These are phyloP conservation scores for Penicillium taxi DNA, from an alignment of 495 filamentous ascomycete genomes.

Conservation along the genomic window DNA sequence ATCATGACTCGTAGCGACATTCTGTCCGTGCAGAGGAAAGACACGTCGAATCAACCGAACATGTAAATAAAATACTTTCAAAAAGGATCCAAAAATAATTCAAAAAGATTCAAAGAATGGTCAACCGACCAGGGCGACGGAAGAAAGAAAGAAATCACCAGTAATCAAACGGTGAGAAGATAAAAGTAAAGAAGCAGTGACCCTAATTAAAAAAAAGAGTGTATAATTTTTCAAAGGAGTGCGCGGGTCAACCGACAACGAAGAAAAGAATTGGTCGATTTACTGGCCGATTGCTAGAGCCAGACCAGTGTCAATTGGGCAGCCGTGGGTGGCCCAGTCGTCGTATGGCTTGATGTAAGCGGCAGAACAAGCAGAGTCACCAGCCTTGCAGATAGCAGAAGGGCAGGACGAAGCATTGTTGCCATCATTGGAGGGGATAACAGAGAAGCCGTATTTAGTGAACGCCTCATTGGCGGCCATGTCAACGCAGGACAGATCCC, in stretches of 20 bases:
- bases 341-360: constrained; percentile 38
- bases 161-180: constrained; percentile 12
- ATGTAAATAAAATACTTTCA: constrained; percentile 17
- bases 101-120: constrained; percentile 9
- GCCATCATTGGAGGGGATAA: constrained; percentile 21
- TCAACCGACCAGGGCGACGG: constrained; percentile 14
- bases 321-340: constrained; percentile 41
- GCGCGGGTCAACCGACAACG: constrained; percentile 25
- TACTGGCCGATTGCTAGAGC: constrained; percentile 31
- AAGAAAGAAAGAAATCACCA: constrained; percentile 13
- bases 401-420: constrained; percentile 22
- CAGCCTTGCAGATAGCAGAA: constrained; percentile 31
- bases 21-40: constrained; percentile 13
- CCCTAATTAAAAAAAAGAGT: constrained; percentile 4
- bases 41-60: constrained; percentile 31
- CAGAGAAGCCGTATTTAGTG: constrained; percentile 36
- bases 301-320: constrained; percentile 37
- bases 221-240: constrained; percentile 11
- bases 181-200: constrained; percentile 7
- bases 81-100: constrained; percentile 5
- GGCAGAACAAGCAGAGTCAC: constrained; percentile 30
- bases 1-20: constrained; percentile 27
- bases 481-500: constrained; percentile 41
- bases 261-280: constrained; percentile 6
- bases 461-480: constrained; percentile 31